These are phyloP conservation scores for Hansenula lynferdii DNA, from an alignment of 1,139 yeast species.

Conservation along the genomic window DNA sequence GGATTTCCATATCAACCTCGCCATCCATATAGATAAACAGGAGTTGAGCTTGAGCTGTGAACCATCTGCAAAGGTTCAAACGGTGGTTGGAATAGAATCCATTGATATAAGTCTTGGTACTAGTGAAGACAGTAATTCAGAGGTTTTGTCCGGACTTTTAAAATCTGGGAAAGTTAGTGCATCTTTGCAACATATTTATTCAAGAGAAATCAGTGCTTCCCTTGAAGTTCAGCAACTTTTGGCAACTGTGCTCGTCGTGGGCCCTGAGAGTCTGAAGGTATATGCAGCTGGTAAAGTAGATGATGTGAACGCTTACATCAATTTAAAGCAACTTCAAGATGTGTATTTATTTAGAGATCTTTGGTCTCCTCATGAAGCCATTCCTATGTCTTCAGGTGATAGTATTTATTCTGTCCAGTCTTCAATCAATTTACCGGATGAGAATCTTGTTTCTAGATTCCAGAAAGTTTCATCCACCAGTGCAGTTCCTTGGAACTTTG, in stretches of 20 bases:
- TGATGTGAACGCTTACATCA: conserved; percentile 59
- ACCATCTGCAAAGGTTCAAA: conserved; percentile 90
- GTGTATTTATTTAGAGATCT: conserved; percentile 77
- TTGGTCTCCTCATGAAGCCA: conserved; percentile 53
- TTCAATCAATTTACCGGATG: conserved; percentile 15
- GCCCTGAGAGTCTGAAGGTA: conserved; percentile 35
- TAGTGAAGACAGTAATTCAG: conserved; percentile 36
- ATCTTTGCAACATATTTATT: conserved; percentile 83
- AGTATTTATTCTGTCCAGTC: conserved; percentile 1
- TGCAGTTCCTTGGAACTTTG: conserved; percentile 74
- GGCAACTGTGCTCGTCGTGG: conserved; percentile 35
- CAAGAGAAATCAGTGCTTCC: conserved; percentile 84
- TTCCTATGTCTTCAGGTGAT: conserved; percentile 3
- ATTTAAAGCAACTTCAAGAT: conserved; percentile 84
- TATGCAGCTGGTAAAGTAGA: conserved; percentile 51
- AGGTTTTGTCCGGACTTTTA: conserved; percentile 39
- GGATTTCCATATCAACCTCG: conserved; percentile 59
- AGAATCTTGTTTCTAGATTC: conserved; percentile 46
- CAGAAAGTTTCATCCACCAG: conserved; percentile 58
- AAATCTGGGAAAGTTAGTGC: conserved; percentile 53
- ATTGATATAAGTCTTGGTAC: conserved; percentile 57
- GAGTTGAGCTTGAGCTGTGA: conserved; percentile 78
- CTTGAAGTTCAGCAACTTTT: conserved; percentile 50
- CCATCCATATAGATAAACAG: conserved; percentile 67
- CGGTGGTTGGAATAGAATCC: conserved; percentile 69